A percentile compares a stretch with the other conserved stretches of the same genome.
Conservation (phyloP, 2,329 filamentous ascomycete genomes). For the Phialophora macrospora region DNA sequence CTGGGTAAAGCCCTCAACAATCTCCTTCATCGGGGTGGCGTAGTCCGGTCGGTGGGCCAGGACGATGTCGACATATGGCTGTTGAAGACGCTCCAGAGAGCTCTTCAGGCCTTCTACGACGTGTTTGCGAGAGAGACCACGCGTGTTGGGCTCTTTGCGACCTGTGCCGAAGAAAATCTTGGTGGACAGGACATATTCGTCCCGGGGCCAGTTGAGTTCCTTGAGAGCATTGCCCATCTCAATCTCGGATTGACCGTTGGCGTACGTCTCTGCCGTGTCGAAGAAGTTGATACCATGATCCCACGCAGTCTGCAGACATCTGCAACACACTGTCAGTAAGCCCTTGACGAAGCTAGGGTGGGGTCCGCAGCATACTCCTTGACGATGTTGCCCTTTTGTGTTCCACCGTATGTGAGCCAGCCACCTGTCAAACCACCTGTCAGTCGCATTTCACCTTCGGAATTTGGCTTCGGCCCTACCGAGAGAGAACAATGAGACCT, state of each 20-base stretch:
- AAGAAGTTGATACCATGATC: slow-evolving; percentile 64
- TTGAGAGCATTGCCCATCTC: slow-evolving; percentile 62
- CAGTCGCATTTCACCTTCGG: background rate
- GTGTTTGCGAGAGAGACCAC: slow-evolving; percentile 71
- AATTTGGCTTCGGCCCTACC: slow-evolving; percentile 42
- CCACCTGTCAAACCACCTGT: slow-evolving; percentile 39
- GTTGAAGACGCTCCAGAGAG: slow-evolving; percentile 64
- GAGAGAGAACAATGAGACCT: slow-evolving; percentile 73
- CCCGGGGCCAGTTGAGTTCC: slow-evolving; percentile 62
- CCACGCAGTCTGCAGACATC: slow-evolving; percentile 59
- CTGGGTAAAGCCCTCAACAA: slow-evolving; percentile 72
- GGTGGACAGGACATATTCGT: slow-evolving; percentile 63
- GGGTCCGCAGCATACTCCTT: slow-evolving; percentile 54
- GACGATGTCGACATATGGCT: slow-evolving; percentile 72
- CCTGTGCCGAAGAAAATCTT: slow-evolving; percentile 55
- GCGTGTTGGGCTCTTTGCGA: slow-evolving; percentile 61
- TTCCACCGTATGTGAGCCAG: slow-evolving; percentile 57
- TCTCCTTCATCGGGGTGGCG: slow-evolving; percentile 72
- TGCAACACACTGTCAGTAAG: slow-evolving; percentile 22
- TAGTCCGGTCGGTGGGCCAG: slow-evolving; percentile 68
- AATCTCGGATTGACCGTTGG: slow-evolving; percentile 58
- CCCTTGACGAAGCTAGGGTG: background rate
- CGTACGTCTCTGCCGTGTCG: slow-evolving; percentile 62
- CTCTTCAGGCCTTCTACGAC: slow-evolving; percentile 68
- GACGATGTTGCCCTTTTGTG: slow-evolving; percentile 64